A percentile compares a stretch with the other conserved stretches of the same genome.
phyloP scores from a whole-genome alignment of 2,329 filamentous ascomycete genomes.

The Trichoderma afroharzianum region DNA sequence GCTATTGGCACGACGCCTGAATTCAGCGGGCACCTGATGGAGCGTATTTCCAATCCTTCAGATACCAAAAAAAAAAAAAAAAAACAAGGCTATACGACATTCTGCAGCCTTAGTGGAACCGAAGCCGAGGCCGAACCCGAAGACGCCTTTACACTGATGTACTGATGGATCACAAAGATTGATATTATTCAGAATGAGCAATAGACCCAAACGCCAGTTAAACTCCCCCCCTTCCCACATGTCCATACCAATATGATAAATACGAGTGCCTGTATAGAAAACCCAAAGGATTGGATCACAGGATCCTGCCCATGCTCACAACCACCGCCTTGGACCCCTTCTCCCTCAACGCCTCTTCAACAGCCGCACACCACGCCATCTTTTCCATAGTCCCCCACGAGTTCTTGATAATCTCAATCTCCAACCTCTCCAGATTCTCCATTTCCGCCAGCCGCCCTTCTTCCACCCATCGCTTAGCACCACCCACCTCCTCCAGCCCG shows the following conservation, averaged over 20 bases:
- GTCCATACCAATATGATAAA: background rate
- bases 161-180: background rate
- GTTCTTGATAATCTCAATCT: constrained; percentile 38
- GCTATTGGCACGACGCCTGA: background rate
- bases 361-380: constrained; percentile 33
- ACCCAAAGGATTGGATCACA: background rate
- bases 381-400: constrained; percentile 32
- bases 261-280: background rate
- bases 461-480: constrained; percentile 21
- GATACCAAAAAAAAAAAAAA: too few relatives aligned
- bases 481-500: constrained; percentile 18
- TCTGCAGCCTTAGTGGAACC: background rate
- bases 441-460: constrained; percentile 33
- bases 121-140: background rate
- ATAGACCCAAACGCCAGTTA: background rate
- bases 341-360: constrained; percentile 29
- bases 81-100: background rate
- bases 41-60: background rate
- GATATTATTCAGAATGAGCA: background rate
- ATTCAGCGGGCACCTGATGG: background rate
- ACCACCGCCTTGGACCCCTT: constrained; percentile 20
- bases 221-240: background rate
- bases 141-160: background rate
- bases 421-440: constrained; percentile 33
- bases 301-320: constrained; percentile 26